phyloP scores from a whole-genome alignment of 257 asterid species.

The Sherardia arvensis region DNA sequence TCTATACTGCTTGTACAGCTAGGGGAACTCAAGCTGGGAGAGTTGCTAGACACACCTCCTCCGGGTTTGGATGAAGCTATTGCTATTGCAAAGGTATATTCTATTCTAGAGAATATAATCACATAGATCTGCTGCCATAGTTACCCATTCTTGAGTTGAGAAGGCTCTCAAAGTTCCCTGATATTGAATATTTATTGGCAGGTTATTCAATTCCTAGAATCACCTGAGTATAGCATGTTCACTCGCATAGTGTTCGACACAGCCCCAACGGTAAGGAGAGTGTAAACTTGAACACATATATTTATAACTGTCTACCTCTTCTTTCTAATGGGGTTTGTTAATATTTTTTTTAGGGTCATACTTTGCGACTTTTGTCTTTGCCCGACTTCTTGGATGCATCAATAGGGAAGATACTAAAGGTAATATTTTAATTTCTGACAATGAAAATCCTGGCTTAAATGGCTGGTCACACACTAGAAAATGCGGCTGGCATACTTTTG shows the following conservation, averaged over 20 bases:
- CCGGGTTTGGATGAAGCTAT: slow-evolving; percentile 98
- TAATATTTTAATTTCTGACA: slow-evolving; percentile 8
- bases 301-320: slow-evolving; percentile 9
- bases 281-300: slow-evolving; percentile 6
- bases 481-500: neutral
- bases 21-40: slow-evolving; percentile 96
- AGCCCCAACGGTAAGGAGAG: slow-evolving; percentile 84
- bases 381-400: slow-evolving; percentile 96
- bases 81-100: slow-evolving; percentile 88
- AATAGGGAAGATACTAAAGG: slow-evolving; percentile 96
- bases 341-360: slow-evolving; percentile 62
- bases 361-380: slow-evolving; percentile 79
- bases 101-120: neutral
- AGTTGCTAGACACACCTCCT: slow-evolving; percentile 98
- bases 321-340: slow-evolving; percentile 17
- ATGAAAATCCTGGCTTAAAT: slow-evolving; percentile 3
- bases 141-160: slow-evolving; percentile 3
- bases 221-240: slow-evolving; percentile 83
- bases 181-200: slow-evolving; percentile 30
- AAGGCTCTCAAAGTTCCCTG: slow-evolving; percentile 17
- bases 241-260: slow-evolving; percentile 97
- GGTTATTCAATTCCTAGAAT: slow-evolving; percentile 95
- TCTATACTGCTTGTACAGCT: slow-evolving; percentile 36
- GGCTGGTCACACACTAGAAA: neutral
- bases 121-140: slow-evolving; percentile 6